Base-by-base conservation (phyloP, 768 basidiomycete species). In the Trametes gibbosa region DNA sequence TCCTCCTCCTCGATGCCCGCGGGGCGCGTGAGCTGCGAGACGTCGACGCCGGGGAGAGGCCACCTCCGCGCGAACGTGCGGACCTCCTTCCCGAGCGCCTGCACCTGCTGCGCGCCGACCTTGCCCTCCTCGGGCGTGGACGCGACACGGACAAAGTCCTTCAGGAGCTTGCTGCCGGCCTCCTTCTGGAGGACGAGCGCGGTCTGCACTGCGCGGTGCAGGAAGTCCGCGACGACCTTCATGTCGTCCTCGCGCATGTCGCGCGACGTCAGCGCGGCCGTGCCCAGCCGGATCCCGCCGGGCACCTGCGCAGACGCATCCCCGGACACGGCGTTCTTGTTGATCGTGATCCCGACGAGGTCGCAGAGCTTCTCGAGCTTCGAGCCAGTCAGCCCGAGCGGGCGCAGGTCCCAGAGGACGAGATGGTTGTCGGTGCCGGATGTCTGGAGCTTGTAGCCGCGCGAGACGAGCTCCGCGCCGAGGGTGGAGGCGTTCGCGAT, bases 281-380 rank as follows among this genome's bases (percentile, higher is more conserved):
- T 93, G 60, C 97, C 97, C 65, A 99, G 84, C 64, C 97, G 93
- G 70, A 99, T 95, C 65, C 97, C 97, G 66, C 96, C 97, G 46
- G 96, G 96, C 1, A 90, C 90, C 73, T 94, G 92, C 0, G 96
- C 97, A 50, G 93, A 96, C 41, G 89, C 88, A 74, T 98, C 96
- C 66, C 95, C 96, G 29, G 94, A 95, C 48, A 98, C 96, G 47
- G 95, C 93, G 74, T 98, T 98, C 78, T 98, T 94, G 79, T 95
- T 94, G 76, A 98, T 93, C 32, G 95, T 98, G 72, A 98, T 97
- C 58, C 93, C 93, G 74, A 93, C 85, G 50, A 97, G 81, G 72
- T 98, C 96, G 74, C 97, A 97, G 66, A 99, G 85, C 81, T 97
- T 98, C 81, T 98, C 96, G 58, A 99, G 86, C 77, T 98, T 98